Base-by-base conservation (phyloP, 2,329 filamentous ascomycete genomes). In the Monosporascus sp. region DNA sequence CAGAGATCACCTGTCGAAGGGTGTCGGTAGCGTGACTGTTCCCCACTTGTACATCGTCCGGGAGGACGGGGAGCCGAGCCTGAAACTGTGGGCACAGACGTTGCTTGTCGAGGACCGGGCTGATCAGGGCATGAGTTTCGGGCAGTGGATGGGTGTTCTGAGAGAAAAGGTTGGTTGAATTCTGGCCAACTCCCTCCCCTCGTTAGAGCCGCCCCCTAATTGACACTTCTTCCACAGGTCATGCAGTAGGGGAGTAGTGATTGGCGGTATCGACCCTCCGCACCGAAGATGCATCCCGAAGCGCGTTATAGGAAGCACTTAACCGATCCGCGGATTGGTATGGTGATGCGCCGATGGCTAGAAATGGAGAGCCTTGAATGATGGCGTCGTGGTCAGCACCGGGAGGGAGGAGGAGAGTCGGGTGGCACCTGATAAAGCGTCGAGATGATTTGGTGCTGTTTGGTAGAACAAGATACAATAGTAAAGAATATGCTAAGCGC, bases 31-130 rank as follows among this genome's bases (percentile, higher is more conserved):
- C 71, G 96, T 97, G 60, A 83, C 87, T n/a, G 84, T 95, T 57
- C 94, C 94, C 48, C 90, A 96, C 66, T 77, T 99, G 53, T 99
- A 97, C 69, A 81, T 97, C 63, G 88, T 97, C 57, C 86, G 92
- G 64, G 93, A 97, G 72, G 94, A 97, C 66, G 94, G 94, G 50
- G 94, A 99, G 74, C 94, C 94, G 34, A 93, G 90, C 65, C 76
- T 99, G 70, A 92, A 95, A 74, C 77, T 97, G 59, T 99, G 94
- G 94, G 94, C 94, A 45, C 93, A 97, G 78, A 97, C 94, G 44
- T 78, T 97, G 72, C 76, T 99, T 64, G 88, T 99, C 47, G 94
- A 99, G 73, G 94, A 99, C 73, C 81, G 93, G 61, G 91, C 93
- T 52, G 94, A 99, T 69, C 91, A 97, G 75, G 88, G 91, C 49